These are phyloP conservation scores for Neckera pumila DNA, from an alignment of 225 moss, liverwort and hornwort genomes.

Conservation along the genomic window DNA sequence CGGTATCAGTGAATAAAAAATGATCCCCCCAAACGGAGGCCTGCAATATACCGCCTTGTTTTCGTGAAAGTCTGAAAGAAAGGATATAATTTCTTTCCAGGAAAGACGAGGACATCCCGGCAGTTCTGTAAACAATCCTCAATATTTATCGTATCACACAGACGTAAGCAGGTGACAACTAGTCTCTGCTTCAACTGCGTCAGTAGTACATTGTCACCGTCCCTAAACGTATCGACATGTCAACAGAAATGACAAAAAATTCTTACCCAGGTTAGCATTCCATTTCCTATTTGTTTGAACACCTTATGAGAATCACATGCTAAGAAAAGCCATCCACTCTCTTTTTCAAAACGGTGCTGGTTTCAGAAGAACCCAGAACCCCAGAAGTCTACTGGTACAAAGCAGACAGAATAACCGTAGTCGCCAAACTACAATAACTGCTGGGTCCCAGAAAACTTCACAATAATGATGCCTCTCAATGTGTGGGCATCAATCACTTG, in stretches of 20 bases:
- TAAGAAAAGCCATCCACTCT: neutral
- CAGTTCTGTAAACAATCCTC: neutral
- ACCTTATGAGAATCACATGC: neutral
- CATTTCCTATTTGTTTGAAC: neutral
- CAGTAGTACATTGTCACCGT: neutral
- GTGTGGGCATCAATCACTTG: conserved; percentile 6
- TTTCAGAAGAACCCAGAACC: neutral
- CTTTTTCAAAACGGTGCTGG: neutral
- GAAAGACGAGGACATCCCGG: neutral
- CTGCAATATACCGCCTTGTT: neutral
- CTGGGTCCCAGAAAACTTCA: conserved; percentile 8
- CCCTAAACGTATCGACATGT: neutral
- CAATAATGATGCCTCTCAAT: conserved; percentile 2
- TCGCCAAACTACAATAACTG: neutral
- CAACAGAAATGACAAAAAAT: neutral
- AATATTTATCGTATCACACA: neutral
- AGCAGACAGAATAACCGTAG: neutral
- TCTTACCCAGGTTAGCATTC: neutral
- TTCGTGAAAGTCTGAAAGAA: neutral
- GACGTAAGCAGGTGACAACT: neutral
- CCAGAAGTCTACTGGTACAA: neutral
- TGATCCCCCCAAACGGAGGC: neutral
- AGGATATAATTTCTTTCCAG: neutral
- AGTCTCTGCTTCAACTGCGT: neutral
- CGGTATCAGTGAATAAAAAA: neutral